These are phyloP conservation scores for Tetraselmis chui DNA, from an alignment of 139 green algal species.

Conservation along the genomic window DNA sequence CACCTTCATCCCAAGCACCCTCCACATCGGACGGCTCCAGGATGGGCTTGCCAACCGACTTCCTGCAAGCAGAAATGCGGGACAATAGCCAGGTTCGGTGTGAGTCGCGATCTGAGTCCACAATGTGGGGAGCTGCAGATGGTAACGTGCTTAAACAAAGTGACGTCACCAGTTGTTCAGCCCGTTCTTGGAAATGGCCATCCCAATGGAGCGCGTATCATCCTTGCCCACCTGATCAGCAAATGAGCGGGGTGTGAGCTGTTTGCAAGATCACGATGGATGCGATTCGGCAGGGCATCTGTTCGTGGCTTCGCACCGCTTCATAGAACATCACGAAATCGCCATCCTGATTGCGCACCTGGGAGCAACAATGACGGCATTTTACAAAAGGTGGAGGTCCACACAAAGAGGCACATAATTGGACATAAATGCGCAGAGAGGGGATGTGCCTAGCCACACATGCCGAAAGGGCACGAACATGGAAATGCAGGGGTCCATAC, in stretches of 20 bases:
- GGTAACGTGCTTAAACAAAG: not conserved
- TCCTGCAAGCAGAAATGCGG: not conserved
- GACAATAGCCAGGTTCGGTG: not conserved
- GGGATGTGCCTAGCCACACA: no score
- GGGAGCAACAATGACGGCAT: not conserved
- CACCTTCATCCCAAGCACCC: constrained; percentile 64
- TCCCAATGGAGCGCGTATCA: constrained; percentile 54
- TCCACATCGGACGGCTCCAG: constrained; percentile 9
- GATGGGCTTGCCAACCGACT: constrained; percentile 15
- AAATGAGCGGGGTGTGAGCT: no score
- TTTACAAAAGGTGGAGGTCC: constrained; percentile 39
- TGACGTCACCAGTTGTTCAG: constrained; percentile 23
- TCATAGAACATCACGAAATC: constrained; percentile 91
- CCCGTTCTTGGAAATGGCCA: constrained; percentile 70
- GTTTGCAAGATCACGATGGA: no score
- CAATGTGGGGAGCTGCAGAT: not conserved
- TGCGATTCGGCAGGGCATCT: no score
- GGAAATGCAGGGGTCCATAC: no score
- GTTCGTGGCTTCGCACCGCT: no score
- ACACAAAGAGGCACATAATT: no score
- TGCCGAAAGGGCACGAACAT: no score
- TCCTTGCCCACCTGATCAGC: constrained; percentile 53
- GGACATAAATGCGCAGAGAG: no score
- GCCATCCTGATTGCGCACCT: not conserved
- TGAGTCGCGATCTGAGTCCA: not conserved